These are phyloP conservation scores for Diaporthe velutina DNA, from an alignment of 2,329 filamentous ascomycete species.

Conservation along the genomic window DNA sequence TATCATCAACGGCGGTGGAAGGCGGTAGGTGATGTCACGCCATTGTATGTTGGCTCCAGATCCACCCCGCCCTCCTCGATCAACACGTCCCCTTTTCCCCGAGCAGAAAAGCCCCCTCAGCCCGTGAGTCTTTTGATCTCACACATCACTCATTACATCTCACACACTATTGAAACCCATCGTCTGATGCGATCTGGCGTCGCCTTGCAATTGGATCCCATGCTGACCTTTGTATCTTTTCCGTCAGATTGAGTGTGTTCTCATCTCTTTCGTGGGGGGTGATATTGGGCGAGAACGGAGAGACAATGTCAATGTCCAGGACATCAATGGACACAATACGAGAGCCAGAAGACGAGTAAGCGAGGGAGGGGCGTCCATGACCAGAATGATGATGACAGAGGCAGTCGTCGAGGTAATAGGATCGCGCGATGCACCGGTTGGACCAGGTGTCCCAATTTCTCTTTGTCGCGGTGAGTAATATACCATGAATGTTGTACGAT, in stretches of 20 bases:
- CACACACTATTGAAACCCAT: background rate
- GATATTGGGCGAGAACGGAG: conserved; percentile 38
- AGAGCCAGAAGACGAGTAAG: conserved; percentile 30
- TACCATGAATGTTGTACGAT: conserved; percentile 21
- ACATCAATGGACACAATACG: conserved; percentile 38
- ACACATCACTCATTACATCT: background rate
- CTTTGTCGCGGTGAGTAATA: conserved; percentile 3
- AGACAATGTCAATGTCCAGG: conserved; percentile 21
- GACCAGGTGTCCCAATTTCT: conserved; percentile 13
- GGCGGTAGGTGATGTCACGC: conserved; percentile 38
- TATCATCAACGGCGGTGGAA: conserved; percentile 52
- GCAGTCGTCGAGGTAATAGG: conserved; percentile 4
- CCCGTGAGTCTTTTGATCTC: background rate
- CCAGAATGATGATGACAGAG: background rate
- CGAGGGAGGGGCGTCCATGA: background rate
- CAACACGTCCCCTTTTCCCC: background rate
- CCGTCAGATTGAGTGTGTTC: conserved; percentile 37
- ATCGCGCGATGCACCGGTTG: background rate
- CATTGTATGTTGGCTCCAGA: conserved; percentile 25
- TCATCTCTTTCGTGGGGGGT: conserved; percentile 40
- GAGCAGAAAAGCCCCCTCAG: too few relatives aligned
- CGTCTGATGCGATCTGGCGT: conserved; percentile 13
- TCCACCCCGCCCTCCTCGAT: background rate
- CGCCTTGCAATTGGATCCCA: background rate
- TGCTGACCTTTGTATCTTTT: background rate